Evolutionary conservation across 2,329 filamentous ascomycete genomes (phyloP).

Genomic region (Magnaporthiopsis rhizophila): DNA sequence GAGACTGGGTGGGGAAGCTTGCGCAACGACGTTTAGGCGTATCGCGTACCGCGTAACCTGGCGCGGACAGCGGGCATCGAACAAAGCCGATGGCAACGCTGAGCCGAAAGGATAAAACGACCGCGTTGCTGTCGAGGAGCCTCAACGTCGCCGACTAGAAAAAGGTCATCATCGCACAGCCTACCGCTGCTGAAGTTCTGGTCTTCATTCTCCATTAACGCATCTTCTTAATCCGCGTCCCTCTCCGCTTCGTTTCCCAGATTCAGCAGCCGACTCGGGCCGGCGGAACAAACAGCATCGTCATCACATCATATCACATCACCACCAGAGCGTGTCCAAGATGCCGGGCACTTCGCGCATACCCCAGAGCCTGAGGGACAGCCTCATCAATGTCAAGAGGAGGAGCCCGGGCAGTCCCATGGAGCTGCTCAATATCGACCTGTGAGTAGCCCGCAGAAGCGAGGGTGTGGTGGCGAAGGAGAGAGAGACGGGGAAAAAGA

Average conservation of each 20-base stretch:
- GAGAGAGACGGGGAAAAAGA: too few species aligned
- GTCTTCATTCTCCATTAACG: background rate
- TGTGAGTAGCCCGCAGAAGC: constrained; percentile 48
- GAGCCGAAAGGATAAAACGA: background rate
- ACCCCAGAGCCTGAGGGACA: constrained; percentile 62
- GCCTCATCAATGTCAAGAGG: constrained; percentile 53
- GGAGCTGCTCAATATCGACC: constrained; percentile 56
- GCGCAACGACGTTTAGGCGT: background rate
- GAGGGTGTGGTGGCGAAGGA: too few species aligned
- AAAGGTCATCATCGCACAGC: background rate
- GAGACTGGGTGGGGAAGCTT: background rate
- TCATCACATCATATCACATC: constrained; percentile 1
- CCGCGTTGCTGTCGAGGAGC: background rate
- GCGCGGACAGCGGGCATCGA: background rate
- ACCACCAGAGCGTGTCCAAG: constrained; percentile 13
- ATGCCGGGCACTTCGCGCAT: constrained; percentile 64
- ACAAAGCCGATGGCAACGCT: background rate
- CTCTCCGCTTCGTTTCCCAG: background rate
- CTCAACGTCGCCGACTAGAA: background rate
- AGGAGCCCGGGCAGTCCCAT: constrained; percentile 47
- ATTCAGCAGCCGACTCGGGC: background rate
- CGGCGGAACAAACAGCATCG: background rate
- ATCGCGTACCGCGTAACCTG: background rate
- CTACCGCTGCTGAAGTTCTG: background rate
- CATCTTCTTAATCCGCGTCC: background rate